Base-by-base conservation (phyloP, 805 yeast species). In the Lachancea sp. region DNA sequence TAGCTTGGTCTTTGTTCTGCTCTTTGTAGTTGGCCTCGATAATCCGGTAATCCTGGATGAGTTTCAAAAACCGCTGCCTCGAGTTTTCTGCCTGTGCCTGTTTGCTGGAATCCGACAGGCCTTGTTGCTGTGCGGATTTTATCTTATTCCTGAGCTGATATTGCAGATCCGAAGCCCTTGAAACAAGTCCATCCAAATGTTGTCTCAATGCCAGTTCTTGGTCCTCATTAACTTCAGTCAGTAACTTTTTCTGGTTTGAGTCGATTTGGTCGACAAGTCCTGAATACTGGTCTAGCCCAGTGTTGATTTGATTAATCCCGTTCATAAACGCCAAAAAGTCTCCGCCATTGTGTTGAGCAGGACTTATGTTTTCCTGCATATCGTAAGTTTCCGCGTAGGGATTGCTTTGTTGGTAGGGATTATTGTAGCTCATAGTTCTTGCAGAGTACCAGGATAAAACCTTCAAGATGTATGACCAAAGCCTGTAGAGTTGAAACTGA, bases 31-130 rank as follows among this genome's bases (percentile, higher is more conserved):
- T 77, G 46, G 86, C 87, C 65, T 92, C 97, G 49, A 85, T 77
- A 55, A 79, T 74, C 64, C 94, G 78, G 68, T 85, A 87, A 59
- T 79, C 87, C 64, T 87, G 92, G 58, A 92, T 90, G 43, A 83
- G 74, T 48, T 79, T 77, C 73, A 89, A 77, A 61, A 92, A 92
- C 59, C 83, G 79, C 56, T 78, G 80, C 70, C 94, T 83, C 41
- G 83, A 74, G 57, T 83, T 83, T 61, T 89, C 95, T 32, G 95
- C 94, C 69, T 92, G 97, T 46, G 84, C 85, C 57, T 78, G 78
- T 64, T 86, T 87, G 55, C 92, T 84, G 34, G 77, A 68, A 67
- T 88, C 96, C 38, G 71, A 72, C 34, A 75, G 75, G 29, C 85
- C 82, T 38, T 72, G 71, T 47, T 79, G 74, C 64, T 86, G 95